Percentiles rank a stretch among this genome's conserved stretches.
phyloP scores from a whole-genome alignment of 1,284 basidiomycete species.

The Ustilago lituana region DNA sequence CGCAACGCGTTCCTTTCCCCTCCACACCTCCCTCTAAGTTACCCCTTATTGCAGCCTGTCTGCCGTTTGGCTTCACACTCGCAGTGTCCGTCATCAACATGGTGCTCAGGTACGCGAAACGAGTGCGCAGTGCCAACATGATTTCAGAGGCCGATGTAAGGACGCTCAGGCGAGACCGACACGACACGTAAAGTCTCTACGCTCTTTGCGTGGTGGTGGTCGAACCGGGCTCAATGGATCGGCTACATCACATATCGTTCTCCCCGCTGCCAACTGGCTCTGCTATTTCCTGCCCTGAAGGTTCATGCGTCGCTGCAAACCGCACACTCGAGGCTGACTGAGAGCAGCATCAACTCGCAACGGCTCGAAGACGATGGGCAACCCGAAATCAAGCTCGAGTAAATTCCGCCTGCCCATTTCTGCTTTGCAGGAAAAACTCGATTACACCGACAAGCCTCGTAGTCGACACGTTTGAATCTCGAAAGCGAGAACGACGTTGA shows the following conservation, averaged over 20 bases:
- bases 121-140: too few species aligned
- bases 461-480: neutral
- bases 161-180: constrained; percentile 5
- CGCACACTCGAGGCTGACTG: neutral
- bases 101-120: too few species aligned
- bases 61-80: neutral
- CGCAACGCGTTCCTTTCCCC: neutral
- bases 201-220: neutral
- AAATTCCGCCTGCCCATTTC: too few species aligned
- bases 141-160: neutral
- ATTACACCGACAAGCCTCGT: neutral
- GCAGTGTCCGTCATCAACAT: too few species aligned
- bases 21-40: neutral
- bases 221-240: neutral
- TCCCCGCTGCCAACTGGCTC: neutral
- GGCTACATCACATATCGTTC: constrained; percentile 28
- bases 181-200: neutral
- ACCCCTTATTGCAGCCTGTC: neutral
- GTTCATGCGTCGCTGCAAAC: neutral
- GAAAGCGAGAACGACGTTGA: too few species aligned
- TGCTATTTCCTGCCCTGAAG: constrained; percentile 7
- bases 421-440: too few species aligned
- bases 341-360: neutral
- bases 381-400: too few species aligned
- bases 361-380: too few species aligned